Evolutionary conservation across 2,329 filamentous ascomycete species (phyloP), one percentile per base, ranked within the genome.

Genomic region (Talaromyces sp.): DNA sequence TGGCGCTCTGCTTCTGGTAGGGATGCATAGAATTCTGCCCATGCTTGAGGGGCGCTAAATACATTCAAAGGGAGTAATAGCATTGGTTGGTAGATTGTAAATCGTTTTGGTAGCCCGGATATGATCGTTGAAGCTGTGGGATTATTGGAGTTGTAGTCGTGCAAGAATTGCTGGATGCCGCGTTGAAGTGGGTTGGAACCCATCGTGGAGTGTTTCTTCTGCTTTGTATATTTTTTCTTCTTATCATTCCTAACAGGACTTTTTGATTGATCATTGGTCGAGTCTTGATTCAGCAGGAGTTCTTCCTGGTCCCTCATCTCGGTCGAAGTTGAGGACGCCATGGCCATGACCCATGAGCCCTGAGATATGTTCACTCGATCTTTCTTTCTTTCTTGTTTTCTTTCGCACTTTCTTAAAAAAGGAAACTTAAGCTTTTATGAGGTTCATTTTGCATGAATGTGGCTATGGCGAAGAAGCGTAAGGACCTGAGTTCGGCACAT

Each of bases 41-140:
- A 74, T 50, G 56, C 53, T 41, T 62, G 63, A 6, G 58, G 71
- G 50, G 55, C 64, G 19, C 58, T 67, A 62, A 83, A 76, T 21
- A 79, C 73, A 60, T 78, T 75, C 21, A 75, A 62, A 0, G 82
- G 79, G 1, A 87, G 75, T 7, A 87, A 78, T 5, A 86, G 75
- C 64, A 87, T 76, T 2, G 81, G 79, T 5, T 75, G 75, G 68
- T 87, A 85, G 43, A 84, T 67, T 3, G 80, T 81, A 69, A 82
- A 86, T 3, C 76, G 65, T 62, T 75, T 77, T 1, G 75, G 75
- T 5, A 77, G 66, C 22, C 63, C 61, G 8, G 61, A 60, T 39
- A 50, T 52, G 19, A 33, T 13, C 22, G 28, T 31, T 28, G 31
- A 37, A 10, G 39, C 33, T 17, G 37, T 3, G 35, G 25, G 15